These are phyloP conservation scores for Hericium rajendrae DNA, from an alignment of 768 basidiomycete species.

Conservation along the genomic window DNA sequence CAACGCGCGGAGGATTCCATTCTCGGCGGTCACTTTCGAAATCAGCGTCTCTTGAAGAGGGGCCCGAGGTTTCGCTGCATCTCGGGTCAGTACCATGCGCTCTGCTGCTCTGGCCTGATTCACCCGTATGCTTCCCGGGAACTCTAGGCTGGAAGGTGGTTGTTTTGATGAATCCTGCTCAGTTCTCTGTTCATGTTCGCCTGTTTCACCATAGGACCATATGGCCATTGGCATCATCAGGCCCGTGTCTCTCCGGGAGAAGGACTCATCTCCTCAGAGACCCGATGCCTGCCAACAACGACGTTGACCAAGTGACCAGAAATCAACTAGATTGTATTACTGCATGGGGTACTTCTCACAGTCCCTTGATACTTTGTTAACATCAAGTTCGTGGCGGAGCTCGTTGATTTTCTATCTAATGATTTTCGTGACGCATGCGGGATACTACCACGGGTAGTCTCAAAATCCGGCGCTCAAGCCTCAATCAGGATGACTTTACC, in stretches of 20 bases:
- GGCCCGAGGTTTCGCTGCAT: neutral
- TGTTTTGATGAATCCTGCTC: neutral
- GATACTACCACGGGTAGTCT: neutral
- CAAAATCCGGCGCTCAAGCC: neutral
- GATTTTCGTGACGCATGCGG: neutral
- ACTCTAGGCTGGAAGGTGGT: neutral
- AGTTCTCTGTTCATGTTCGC: neutral
- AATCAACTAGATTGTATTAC: too few species aligned
- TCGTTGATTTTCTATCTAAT: too few species aligned
- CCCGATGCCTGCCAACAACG: too few species aligned
- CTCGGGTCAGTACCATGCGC: neutral
- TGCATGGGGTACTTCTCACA: too few species aligned
- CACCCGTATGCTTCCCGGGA: neutral
- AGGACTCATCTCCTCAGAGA: too few species aligned
- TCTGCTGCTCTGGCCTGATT: neutral
- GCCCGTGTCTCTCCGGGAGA: neutral
- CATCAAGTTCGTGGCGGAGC: too few species aligned
- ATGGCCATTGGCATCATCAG: neutral
- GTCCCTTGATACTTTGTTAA: too few species aligned
- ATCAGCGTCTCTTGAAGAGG: neutral
- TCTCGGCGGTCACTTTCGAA: neutral
- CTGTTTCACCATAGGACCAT: neutral
- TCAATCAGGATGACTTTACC: neutral
- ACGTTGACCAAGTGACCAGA: too few species aligned
- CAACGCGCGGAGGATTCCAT: neutral